Evolutionary conservation across 768 basidiomycete species (phyloP).

Genomic region (Suillus luteus): DNA sequence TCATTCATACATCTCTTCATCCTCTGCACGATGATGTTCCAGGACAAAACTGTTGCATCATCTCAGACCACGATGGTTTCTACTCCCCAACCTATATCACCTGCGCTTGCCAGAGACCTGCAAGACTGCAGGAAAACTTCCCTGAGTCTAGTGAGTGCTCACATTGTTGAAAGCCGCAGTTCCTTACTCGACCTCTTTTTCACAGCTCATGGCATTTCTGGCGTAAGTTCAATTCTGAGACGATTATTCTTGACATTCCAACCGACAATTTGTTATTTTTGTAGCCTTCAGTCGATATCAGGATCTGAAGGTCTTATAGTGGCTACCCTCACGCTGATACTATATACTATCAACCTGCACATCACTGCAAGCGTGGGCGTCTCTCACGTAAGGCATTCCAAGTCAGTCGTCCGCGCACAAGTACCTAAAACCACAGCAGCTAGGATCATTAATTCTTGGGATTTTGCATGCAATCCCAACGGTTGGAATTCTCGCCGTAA

Average conservation of each 20-base stretch:
- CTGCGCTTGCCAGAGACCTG: constrained; percentile 25
- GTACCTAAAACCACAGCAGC: not conserved
- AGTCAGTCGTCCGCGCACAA: not conserved
- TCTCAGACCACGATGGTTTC: not conserved
- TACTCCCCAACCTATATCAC: not conserved
- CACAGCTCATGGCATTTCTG: constrained; percentile 31
- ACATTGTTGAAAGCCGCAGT: not conserved
- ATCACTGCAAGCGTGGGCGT: constrained; percentile 19
- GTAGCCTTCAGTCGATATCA: constrained; percentile 27
- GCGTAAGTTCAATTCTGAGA: constrained; percentile 20
- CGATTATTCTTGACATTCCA: not conserved
- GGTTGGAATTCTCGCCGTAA: constrained; percentile 27
- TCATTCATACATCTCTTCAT: not conserved
- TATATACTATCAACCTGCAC: constrained; percentile 34
- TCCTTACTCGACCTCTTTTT: not conserved
- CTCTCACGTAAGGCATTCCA: constrained; percentile 20
- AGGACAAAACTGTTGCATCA: not conserved
- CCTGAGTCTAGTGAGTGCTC: constrained; percentile 23
- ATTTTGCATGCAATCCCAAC: constrained; percentile 29
- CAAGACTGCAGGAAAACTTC: constrained; percentile 25
- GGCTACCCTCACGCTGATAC: constrained; percentile 27
- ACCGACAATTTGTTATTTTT: not conserved
- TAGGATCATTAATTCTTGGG: constrained; percentile 21
- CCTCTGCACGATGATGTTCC: not conserved
- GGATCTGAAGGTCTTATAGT: constrained; percentile 21